These are phyloP conservation scores for Nadsonia fulvescens DNA, from an alignment of 805 yeast genomes.

Conservation along the genomic window DNA sequence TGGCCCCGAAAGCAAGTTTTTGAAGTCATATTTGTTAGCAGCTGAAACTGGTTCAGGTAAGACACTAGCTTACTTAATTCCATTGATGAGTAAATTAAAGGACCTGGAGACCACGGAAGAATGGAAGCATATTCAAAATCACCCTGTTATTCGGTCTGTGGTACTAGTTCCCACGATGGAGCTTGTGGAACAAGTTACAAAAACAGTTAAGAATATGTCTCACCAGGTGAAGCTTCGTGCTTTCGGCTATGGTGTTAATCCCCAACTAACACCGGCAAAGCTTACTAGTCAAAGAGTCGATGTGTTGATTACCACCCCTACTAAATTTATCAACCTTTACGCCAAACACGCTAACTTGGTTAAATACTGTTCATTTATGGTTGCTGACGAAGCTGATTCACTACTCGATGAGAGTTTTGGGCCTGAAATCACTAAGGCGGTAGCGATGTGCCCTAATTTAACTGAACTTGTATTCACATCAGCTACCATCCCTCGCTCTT, in stretches of 20 bases:
- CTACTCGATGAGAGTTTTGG: constrained; percentile 68
- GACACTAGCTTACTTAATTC: constrained; percentile 78
- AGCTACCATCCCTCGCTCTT: constrained; percentile 76
- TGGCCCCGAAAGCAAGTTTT: constrained; percentile 10
- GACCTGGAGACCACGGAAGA: constrained; percentile 30
- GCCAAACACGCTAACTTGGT: constrained; percentile 16
- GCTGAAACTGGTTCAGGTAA: constrained; percentile 97
- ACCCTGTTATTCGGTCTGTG: constrained; percentile 43
- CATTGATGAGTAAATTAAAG: constrained; percentile 49
- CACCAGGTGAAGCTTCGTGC: too few relatives aligned
- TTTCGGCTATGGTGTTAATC: constrained; percentile 7
- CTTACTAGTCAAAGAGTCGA: constrained; percentile 36
- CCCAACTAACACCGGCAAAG: constrained; percentile 6
- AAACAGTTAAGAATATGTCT: too few relatives aligned
- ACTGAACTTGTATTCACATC: constrained; percentile 60
- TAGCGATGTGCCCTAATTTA: constrained; percentile 33
- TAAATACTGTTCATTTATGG: constrained; percentile 36
- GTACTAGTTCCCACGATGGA: constrained; percentile 85
- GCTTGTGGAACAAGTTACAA: constrained; percentile 61
- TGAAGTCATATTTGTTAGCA: constrained; percentile 61
- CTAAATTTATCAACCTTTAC: constrained; percentile 32
- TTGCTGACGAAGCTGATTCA: constrained; percentile 89
- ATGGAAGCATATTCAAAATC: constrained; percentile 18
- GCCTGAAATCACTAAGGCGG: constrained; percentile 38
- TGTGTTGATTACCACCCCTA: constrained; percentile 73